Percentiles rank a stretch among this genome's conserved stretches.
phyloP scores from a whole-genome alignment of 2,329 filamentous ascomycete species.

The Colletotrichum orchidophilum region DNA sequence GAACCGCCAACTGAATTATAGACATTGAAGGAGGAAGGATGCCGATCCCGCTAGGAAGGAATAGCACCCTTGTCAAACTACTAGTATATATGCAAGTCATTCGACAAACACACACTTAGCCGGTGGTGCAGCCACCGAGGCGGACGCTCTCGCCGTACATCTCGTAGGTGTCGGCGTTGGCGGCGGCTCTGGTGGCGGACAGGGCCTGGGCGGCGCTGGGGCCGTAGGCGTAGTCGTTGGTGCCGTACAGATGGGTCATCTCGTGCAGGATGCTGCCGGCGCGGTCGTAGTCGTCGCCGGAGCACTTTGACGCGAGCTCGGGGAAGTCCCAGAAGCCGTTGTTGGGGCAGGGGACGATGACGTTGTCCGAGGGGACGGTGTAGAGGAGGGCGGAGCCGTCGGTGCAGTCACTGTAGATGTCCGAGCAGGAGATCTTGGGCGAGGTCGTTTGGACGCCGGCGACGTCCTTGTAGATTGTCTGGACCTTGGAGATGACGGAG shows the following conservation, averaged over 20 bases:
- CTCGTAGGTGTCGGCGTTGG: constrained; percentile 32
- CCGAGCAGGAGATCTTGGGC: constrained; percentile 29
- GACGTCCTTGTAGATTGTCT: constrained; percentile 26
- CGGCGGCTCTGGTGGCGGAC: constrained; percentile 22
- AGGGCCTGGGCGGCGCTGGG: constrained; percentile 19
- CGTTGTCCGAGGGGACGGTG: constrained; percentile 28
- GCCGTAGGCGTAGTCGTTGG: constrained; percentile 24
- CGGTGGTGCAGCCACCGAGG: constrained; percentile 29
- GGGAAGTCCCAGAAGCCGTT: constrained; percentile 33
- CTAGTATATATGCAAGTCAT: not conserved
- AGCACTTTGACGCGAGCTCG: constrained; percentile 18
- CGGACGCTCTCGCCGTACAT: constrained; percentile 32
- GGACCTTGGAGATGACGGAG: constrained; percentile 22
- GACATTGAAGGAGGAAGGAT: not conserved
- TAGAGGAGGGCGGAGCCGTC: constrained; percentile 30
- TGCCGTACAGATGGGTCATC: constrained; percentile 31
- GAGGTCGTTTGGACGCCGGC: constrained; percentile 26
- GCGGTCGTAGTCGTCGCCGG: constrained; percentile 27
- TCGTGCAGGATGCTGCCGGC: constrained; percentile 28
- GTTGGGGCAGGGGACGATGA: constrained; percentile 32
- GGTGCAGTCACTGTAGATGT: constrained; percentile 24
- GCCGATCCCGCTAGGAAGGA: not conserved
- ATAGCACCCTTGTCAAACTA: not conserved
- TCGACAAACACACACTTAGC: not conserved
- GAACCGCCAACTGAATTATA: not conserved